Conservation (phyloP, 768 basidiomycete species). For the Antrodiella citrinella region DNA sequence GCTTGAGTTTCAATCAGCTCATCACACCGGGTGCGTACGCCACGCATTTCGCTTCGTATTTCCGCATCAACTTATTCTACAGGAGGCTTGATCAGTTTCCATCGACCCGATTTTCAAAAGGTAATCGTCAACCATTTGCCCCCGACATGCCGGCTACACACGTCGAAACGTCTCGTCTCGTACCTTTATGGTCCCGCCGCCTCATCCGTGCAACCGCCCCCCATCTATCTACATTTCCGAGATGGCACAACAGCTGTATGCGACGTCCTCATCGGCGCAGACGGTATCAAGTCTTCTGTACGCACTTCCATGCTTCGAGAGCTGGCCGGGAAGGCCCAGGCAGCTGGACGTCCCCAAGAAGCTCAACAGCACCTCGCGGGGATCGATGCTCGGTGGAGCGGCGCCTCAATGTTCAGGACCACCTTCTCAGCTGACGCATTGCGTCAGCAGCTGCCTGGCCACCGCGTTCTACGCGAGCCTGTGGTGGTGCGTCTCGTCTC, state of each 20-base stretch:
- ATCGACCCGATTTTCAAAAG: slow-evolving; percentile 61
- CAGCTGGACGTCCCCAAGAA: slow-evolving; percentile 28
- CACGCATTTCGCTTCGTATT: slow-evolving; percentile 1
- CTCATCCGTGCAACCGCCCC: slow-evolving; percentile 13
- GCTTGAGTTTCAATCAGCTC: slow-evolving; percentile 45
- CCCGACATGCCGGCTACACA: slow-evolving; percentile 36
- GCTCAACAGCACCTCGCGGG: slow-evolving; percentile 31
- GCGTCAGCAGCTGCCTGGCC: slow-evolving; percentile 6
- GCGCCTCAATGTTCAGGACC: slow-evolving; percentile 49
- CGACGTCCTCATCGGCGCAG: slow-evolving; percentile 65
- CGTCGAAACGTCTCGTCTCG: slow-evolving; percentile 50
- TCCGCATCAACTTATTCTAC: neutral
- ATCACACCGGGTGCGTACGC: slow-evolving; percentile 43
- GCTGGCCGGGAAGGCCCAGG: slow-evolving; percentile 23
- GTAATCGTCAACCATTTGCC: slow-evolving; percentile 45
- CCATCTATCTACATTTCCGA: slow-evolving; percentile 46
- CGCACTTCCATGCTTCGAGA: slow-evolving; percentile 28
- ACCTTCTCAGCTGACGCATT: slow-evolving; percentile 38
- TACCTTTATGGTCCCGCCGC: slow-evolving; percentile 26
- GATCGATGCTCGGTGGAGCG: slow-evolving; percentile 51
- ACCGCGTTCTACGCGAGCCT: slow-evolving; percentile 15
- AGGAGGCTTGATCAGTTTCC: slow-evolving; percentile 34
- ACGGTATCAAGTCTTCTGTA: slow-evolving; percentile 53
- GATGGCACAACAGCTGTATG: slow-evolving; percentile 54
- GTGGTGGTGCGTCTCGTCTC: slow-evolving; percentile 12